Evolutionary conservation across 805 yeast genomes (phyloP), one percentile per base, ranked within the genome.

Genomic region (Wickerhamomyces pijperi): DNA sequence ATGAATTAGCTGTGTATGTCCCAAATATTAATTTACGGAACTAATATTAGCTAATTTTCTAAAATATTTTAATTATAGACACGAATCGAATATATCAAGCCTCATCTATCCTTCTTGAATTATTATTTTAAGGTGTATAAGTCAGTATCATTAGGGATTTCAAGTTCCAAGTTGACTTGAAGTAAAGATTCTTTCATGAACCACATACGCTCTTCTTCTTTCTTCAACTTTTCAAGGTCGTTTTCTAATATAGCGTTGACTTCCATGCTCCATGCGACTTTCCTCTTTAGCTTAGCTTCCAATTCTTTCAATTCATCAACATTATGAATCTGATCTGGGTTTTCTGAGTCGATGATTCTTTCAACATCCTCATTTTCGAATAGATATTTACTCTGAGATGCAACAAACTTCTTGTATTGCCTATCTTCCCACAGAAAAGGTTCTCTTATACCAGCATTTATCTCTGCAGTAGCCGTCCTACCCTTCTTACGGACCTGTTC

Each of bases 91-190:
- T n/a, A n/a, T n/a, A n/a, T n/a, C n/a, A n/a, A n/a, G n/a, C n/a
- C n/a, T n/a, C n/a, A n/a, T n/a, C n/a, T n/a, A n/a, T n/a, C n/a
- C n/a, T n/a, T n/a, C 80, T 79, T 77, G 76, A 81, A 74, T 76
- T 12, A 25, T 25, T 25, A 25, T 11, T 25, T 13, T 13, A 25
- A 25, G 12, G 29, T 36, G 29, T 36, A 36, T 13, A 39, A 21
- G 12, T 20, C 9, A 19, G 19, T 19, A 31, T 19, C 39, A 4
- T 39, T 33, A 4, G 50, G 45, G 3, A 53, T 34, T 31, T 55
- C 72, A 9, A 61, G 38, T 31, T 51, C 42, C 20, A 68, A 53
- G 39, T 65, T 67, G 5, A 68, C 65, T 39, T 70, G 70, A 19
- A 72, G 45, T 15, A 71, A 47, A 11, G 60, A 41, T 42, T 71